Evolutionary conservation across 164 flowering plant species (phyloP).

Genomic region (Vitis vinifera): DNA sequence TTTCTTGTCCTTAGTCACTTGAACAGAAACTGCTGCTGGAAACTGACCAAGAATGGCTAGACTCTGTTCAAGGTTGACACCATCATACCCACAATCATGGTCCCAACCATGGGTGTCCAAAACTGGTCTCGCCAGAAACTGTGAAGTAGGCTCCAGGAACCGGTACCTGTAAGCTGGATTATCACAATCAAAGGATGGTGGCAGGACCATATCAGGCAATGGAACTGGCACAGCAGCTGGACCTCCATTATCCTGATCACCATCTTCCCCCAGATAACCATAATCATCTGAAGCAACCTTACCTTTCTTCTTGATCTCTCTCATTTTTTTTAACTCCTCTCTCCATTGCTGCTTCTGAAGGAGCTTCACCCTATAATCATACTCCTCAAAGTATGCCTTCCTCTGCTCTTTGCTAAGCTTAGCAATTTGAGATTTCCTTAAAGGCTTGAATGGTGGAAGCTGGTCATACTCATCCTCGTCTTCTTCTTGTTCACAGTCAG

Average conservation of each 20-base stretch:
- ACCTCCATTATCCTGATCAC: constrained; percentile 55
- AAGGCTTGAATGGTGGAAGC: constrained; percentile 95
- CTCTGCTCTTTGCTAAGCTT: constrained; percentile 85
- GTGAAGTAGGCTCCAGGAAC: constrained; percentile 88
- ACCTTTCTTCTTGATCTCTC: constrained; percentile 69
- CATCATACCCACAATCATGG: constrained; percentile 95
- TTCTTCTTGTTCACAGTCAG: constrained; percentile 76
- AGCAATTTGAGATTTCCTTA: constrained; percentile 69
- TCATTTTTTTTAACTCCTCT: constrained; percentile 79
- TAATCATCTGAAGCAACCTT: constrained; percentile 34
- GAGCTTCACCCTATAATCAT: constrained; percentile 90
- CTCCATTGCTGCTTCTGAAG: constrained; percentile 93
- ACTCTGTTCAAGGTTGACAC: constrained; percentile 78
- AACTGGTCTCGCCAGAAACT: constrained; percentile 83
- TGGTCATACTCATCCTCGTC: constrained; percentile 90
- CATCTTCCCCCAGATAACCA: constrained; percentile 52
- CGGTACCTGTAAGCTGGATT: constrained; percentile 84
- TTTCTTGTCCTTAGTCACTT: constrained; percentile 88
- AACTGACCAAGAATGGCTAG: constrained; percentile 58
- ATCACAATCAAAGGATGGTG: constrained; percentile 86
- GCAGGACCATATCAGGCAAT: constrained; percentile 83
- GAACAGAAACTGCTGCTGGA: constrained; percentile 65
- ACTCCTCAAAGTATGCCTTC: constrained; percentile 92
- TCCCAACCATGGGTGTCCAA: constrained; percentile 95
- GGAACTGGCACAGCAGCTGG: constrained; percentile 91